Evolutionary conservation across 495 filamentous ascomycete species (phyloP).

Genomic region (Lophium mytilinum): DNA sequence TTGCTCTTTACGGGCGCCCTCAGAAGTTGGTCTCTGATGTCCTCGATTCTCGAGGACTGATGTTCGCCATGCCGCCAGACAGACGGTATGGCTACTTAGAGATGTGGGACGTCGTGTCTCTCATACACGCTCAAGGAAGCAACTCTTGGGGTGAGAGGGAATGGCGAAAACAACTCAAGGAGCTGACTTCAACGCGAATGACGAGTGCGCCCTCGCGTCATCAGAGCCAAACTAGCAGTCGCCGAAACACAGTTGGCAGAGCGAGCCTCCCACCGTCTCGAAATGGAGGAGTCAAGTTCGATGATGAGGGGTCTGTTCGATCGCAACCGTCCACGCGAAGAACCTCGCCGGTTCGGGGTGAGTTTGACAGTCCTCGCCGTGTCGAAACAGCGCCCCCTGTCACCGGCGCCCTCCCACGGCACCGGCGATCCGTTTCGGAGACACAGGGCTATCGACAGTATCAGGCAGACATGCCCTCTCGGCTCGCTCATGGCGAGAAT

Average conservation of each 20-base stretch:
- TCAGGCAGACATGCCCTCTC: slow-evolving; percentile 37
- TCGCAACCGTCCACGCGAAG: slow-evolving; percentile 40
- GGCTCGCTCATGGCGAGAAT: slow-evolving; percentile 36
- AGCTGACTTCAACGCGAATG: slow-evolving; percentile 78
- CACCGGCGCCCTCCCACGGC: slow-evolving; percentile 39
- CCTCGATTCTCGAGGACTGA: slow-evolving; percentile 77
- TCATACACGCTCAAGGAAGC: slow-evolving; percentile 73
- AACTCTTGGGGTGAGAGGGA: slow-evolving; percentile 77
- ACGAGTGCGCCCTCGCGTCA: slow-evolving; percentile 23
- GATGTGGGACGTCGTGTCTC: slow-evolving; percentile 66
- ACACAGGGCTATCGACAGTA: slow-evolving; percentile 41
- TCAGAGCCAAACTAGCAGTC: slow-evolving; percentile 43
- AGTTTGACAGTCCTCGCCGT: slow-evolving; percentile 33
- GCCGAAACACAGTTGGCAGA: slow-evolving; percentile 57
- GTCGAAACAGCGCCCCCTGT: slow-evolving; percentile 35
- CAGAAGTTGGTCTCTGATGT: slow-evolving; percentile 79
- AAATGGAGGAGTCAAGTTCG: slow-evolving; percentile 34
- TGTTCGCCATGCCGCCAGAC: slow-evolving; percentile 95
- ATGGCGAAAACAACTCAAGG: slow-evolving; percentile 84
- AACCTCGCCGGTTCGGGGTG: slow-evolving; percentile 27
- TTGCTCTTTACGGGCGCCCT: slow-evolving; percentile 85
- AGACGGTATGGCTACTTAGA: slow-evolving; percentile 87
- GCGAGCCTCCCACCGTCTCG: slow-evolving; percentile 50
- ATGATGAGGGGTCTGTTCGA: slow-evolving; percentile 51
- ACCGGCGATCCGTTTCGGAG: slow-evolving; percentile 51